These are phyloP conservation scores for Aspergillus hortae DNA, from an alignment of 2,329 filamentous ascomycete species.

Conservation along the genomic window DNA sequence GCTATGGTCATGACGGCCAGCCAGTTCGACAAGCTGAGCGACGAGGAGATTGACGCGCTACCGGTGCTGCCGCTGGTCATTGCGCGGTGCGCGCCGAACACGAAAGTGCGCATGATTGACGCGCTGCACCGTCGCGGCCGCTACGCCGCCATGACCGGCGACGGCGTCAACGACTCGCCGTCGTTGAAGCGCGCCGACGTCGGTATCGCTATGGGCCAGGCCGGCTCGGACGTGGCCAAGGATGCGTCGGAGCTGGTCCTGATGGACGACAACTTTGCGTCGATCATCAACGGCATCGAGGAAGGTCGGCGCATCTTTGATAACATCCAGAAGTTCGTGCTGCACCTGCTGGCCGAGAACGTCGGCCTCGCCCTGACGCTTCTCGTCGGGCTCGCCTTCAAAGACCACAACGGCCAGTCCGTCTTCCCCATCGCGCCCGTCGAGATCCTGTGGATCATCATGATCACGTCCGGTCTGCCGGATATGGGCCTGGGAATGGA, in stretches of 20 bases:
- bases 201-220: slow-evolving; percentile 80
- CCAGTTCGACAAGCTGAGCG: slow-evolving; percentile 73
- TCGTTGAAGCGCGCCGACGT: slow-evolving; percentile 79
- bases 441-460: slow-evolving; percentile 91
- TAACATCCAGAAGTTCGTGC: slow-evolving; percentile 84
- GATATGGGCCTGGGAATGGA: slow-evolving; percentile 87
- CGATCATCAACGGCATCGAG: slow-evolving; percentile 77
- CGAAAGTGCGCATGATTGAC: slow-evolving; percentile 85
- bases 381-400: slow-evolving; percentile 77
- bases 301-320: slow-evolving; percentile 84
- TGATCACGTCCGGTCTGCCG: slow-evolving; percentile 83
- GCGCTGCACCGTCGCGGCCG: slow-evolving; percentile 53
- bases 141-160: slow-evolving; percentile 85
- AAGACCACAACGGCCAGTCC: slow-evolving; percentile 66
- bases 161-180: slow-evolving; percentile 83
- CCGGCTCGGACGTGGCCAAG: slow-evolving; percentile 81
- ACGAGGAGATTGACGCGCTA: slow-evolving; percentile 65
- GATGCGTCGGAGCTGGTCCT: slow-evolving; percentile 62
- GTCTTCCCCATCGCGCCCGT: slow-evolving; percentile 84
- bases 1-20: slow-evolving; percentile 71
- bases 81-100: slow-evolving; percentile 56
- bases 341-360: slow-evolving; percentile 76
- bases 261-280: slow-evolving; percentile 82
- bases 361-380: slow-evolving; percentile 79
- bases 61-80: slow-evolving; percentile 56